These are phyloP conservation scores for Pseudogymnoascus sp. DNA, from an alignment of 2,329 filamentous ascomycete species.

Conservation along the genomic window DNA sequence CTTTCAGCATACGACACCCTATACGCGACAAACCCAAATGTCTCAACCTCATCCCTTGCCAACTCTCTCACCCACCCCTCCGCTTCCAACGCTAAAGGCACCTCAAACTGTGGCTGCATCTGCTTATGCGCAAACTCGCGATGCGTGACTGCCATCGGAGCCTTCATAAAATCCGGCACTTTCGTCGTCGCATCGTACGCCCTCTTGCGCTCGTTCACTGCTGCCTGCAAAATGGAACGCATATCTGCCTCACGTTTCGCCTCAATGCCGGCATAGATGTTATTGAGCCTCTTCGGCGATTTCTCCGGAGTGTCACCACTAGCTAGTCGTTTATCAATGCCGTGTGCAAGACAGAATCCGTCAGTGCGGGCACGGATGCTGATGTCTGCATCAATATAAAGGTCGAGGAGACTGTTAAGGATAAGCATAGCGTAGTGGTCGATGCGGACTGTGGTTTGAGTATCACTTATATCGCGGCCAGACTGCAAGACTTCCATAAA, in stretches of 20 bases:
- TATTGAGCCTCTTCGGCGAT: conserved; percentile 10
- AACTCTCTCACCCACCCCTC: conserved; percentile 15
- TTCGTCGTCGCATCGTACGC: background rate
- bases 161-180: conserved; percentile 16
- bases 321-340: conserved; percentile 12
- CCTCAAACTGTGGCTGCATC: conserved; percentile 14
- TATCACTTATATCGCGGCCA: conserved; percentile 14
- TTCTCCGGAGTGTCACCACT: conserved; percentile 10
- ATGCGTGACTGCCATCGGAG: conserved; percentile 14
- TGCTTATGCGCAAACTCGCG: conserved; percentile 17
- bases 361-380: conserved; percentile 14
- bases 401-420: conserved; percentile 19
- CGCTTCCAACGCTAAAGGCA: conserved; percentile 10
- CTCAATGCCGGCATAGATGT: conserved; percentile 14
- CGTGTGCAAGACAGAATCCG: conserved; percentile 15
- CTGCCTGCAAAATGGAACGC: background rate
- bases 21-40: conserved; percentile 20
- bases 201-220: background rate
- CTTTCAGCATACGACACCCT: conserved; percentile 15
- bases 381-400: conserved; percentile 18
- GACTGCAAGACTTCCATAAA: conserved; percentile 12
- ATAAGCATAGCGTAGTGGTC: conserved; percentile 19
- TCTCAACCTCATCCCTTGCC: conserved; percentile 11
- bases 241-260: background rate
- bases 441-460: conserved; percentile 17